Evolutionary conservation across 768 basidiomycete species (phyloP).

Genomic region (Leccinellum albellum): DNA sequence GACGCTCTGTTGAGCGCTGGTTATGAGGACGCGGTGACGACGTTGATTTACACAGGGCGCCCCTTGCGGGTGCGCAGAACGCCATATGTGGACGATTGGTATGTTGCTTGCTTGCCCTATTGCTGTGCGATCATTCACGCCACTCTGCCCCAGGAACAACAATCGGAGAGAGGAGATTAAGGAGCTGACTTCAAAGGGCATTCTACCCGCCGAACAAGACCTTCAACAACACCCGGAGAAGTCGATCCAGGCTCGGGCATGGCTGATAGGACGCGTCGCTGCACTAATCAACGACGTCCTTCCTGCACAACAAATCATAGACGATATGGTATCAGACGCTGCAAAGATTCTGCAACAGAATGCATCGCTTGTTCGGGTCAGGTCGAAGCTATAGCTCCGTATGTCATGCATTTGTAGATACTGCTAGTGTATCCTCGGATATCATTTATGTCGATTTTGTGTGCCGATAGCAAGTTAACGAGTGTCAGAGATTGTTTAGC

Average conservation of each 20-base stretch:
- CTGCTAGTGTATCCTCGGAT: not conserved
- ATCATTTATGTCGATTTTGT: not conserved
- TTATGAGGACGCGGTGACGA: conserved; percentile 76
- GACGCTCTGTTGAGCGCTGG: conserved; percentile 66
- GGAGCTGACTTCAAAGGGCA: conserved; percentile 77
- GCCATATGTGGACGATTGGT: conserved; percentile 84
- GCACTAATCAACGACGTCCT: conserved; percentile 69
- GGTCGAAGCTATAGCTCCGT: conserved; percentile 46
- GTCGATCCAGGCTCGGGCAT: conserved; percentile 58
- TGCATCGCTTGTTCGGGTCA: conserved; percentile 36
- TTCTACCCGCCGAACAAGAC: conserved; percentile 71
- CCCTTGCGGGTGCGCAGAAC: conserved; percentile 84
- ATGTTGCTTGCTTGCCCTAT: conserved; percentile 16
- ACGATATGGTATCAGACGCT: conserved; percentile 70
- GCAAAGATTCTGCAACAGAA: conserved; percentile 43
- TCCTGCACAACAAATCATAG: conserved; percentile 81
- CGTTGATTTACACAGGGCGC: conserved; percentile 87
- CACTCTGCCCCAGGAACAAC: conserved; percentile 50
- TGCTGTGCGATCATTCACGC: not conserved
- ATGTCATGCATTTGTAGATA: not conserved
- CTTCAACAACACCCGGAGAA: conserved; percentile 80
- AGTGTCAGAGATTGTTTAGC: too few species aligned
- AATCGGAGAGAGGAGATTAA: conserved; percentile 80
- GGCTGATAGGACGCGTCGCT: conserved; percentile 84
- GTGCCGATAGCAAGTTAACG: too few species aligned